A percentile compares a stretch with the other conserved stretches of the same genome.
Evolutionary conservation across 306 rosid species (phyloP).

Genomic region (Cucurbita pepo): DNA sequence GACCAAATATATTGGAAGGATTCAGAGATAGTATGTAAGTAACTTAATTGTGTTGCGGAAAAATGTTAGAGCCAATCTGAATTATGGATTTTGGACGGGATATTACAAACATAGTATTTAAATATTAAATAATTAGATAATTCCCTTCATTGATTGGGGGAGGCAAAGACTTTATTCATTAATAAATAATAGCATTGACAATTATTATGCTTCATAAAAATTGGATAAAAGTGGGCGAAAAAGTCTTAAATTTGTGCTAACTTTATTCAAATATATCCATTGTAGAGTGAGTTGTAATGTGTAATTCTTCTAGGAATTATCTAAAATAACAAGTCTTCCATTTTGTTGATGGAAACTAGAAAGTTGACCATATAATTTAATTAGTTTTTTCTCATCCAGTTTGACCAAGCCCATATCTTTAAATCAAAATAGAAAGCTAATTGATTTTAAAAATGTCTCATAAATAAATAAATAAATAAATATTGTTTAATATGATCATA

Average conservation of each 20-base stretch:
- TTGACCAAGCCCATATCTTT: background rate
- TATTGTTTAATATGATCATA: too few relatives aligned
- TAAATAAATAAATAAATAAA: too few relatives aligned
- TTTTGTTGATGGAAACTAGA: background rate
- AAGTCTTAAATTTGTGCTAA: background rate
- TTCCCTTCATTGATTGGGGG: background rate
- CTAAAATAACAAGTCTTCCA: background rate
- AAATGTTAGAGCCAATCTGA: too few relatives aligned
- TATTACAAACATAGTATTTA: too few relatives aligned
- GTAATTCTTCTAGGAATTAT: background rate
- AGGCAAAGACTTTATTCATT: background rate
- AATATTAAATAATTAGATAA: too few relatives aligned
- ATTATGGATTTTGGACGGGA: too few relatives aligned
- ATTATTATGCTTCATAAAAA: background rate
- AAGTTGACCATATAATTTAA: background rate
- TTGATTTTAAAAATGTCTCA: too few relatives aligned
- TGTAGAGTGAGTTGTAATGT: background rate
- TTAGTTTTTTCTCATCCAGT: background rate
- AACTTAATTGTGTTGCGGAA: too few relatives aligned
- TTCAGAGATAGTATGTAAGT: too few relatives aligned
- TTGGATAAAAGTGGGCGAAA: background rate
- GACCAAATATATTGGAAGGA: too few relatives aligned
- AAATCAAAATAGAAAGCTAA: too few relatives aligned
- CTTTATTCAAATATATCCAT: background rate
- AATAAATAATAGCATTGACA: background rate